phyloP scores from a whole-genome alignment of 73 alveolate species.

The Tetrahymena elliotti region DNA sequence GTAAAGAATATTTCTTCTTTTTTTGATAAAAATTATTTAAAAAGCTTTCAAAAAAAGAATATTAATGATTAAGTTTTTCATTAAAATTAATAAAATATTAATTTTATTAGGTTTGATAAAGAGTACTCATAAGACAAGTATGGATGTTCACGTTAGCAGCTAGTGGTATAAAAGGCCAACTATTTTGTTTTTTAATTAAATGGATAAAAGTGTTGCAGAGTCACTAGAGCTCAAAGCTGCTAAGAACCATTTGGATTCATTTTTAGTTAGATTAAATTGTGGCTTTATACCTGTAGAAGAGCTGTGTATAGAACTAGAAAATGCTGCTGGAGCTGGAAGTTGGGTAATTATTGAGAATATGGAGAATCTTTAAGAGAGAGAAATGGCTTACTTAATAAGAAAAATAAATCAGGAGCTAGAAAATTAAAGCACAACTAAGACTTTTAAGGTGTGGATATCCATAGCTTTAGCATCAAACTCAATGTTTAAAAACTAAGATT shows the following conservation, averaged over 20 bases:
- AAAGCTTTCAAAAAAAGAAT: no score
- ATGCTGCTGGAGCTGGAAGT: neutral
- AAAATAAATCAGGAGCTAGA: neutral
- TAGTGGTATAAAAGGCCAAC: neutral
- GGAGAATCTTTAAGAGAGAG: neutral
- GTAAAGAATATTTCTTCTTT: no score
- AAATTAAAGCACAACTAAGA: neutral
- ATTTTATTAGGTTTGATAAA: neutral
- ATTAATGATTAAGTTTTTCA: neutral
- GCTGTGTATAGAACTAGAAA: neutral
- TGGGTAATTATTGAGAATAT: neutral
- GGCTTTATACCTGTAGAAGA: neutral
- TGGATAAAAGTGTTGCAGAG: neutral
- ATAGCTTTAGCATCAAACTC: neutral
- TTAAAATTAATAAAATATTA: neutral
- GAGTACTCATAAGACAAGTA: neutral
- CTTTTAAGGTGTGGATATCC: neutral
- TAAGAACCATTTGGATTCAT: neutral
- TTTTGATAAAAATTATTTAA: no score
- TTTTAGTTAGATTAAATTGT: neutral
- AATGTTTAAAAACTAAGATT: neutral
- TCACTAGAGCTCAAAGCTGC: neutral
- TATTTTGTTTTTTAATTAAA: neutral
- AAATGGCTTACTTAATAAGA: neutral
- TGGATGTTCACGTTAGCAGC: neutral